Evolutionary conservation across 2,329 filamentous ascomycete species (phyloP).

Genomic region (Microdochium trichocladiopsis): DNA sequence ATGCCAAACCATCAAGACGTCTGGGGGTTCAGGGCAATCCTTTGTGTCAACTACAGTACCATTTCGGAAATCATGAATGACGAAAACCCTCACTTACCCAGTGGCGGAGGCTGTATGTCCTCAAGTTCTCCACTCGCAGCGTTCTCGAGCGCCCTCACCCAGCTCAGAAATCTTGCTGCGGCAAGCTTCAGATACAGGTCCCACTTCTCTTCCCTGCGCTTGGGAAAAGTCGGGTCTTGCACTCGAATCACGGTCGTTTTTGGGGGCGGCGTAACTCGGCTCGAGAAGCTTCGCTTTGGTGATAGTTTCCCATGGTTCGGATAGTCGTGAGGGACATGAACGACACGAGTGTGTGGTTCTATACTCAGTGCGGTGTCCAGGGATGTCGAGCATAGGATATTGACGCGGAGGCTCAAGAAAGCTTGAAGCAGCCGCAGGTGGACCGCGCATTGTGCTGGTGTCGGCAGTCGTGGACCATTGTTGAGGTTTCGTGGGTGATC

Average conservation of each 20-base stretch:
- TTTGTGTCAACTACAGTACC: fast-evolving
- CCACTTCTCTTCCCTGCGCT: slow-evolving; percentile 14
- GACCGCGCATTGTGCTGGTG: slow-evolving; percentile 33
- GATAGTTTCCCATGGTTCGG: slow-evolving; percentile 6
- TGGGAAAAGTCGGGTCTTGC: slow-evolving; percentile 10
- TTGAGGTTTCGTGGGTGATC: not conserved
- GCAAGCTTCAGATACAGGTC: slow-evolving; percentile 16
- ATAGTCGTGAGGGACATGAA: not conserved
- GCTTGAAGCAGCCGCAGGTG: slow-evolving; percentile 56
- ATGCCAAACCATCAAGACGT: slow-evolving; percentile 30
- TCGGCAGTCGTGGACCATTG: slow-evolving; percentile 7
- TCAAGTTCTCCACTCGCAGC: too few species aligned
- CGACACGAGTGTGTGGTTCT: not conserved
- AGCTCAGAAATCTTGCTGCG: not conserved
- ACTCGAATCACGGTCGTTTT: slow-evolving; percentile 10
- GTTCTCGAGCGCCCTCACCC: not conserved
- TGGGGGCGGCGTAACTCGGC: too few species aligned
- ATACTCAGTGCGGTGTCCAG: slow-evolving; percentile 11
- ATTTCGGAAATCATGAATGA: too few species aligned
- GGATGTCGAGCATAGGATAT: slow-evolving; percentile 9
- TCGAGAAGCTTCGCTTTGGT: slow-evolving; percentile 10
- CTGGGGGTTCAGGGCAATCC: slow-evolving; percentile 16
- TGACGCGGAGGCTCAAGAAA: slow-evolving; percentile 42
- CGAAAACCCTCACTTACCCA: too few species aligned
- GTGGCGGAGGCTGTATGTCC: not conserved